Base-by-base conservation (phyloP, 148 eudicot genomes). In the Oxyria digyna region DNA sequence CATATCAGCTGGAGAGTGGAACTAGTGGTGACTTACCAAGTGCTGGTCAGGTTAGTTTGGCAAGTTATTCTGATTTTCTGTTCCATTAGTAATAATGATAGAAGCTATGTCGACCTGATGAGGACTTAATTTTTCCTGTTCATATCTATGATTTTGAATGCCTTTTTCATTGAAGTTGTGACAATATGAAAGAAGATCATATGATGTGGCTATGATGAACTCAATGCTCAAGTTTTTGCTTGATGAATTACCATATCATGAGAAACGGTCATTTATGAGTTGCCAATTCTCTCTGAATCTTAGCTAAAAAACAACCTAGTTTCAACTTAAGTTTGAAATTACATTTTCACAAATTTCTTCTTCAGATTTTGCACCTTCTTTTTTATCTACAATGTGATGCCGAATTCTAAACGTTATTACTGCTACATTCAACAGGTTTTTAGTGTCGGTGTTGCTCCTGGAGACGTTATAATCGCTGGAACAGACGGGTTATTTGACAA, bases 1-100 rank as follows among this genome's bases (percentile, higher is more conserved):
- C 96, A 21, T 89, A 74, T 78, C 96, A 89, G 78, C 71, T 89
- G 78, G 91, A 87, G 78, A 78, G 87, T 79, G 96, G 91, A 33
- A 71, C 74, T 73, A 75, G 79, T 74, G 89, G 89, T 43, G 96
- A 89, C 82, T 76, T 87, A 74, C 96, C 96, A 14, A 87, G 89
- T 69, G 85, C 89, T 70, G 96, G 96, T 41, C 81, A 89, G 96
- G 96, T 89, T 33, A 52, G 83, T 80, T 71, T 20, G 27, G 54
- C 20, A 46, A 45, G 29, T 26, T 68, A 35, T 52, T 57, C 37
- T 27, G 32, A 13, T 55, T 26, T 27, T 24, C 35, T 27, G n/a
- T 14, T 29, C 14, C 11, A 26, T 26, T 29, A 37, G 8, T 57
- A 32, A n/a, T n/a, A n/a, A 27, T 24, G 10, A 52, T 52, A 52